phyloP scores from a whole-genome alignment of 805 yeast species.

The Candida boleticola region DNA sequence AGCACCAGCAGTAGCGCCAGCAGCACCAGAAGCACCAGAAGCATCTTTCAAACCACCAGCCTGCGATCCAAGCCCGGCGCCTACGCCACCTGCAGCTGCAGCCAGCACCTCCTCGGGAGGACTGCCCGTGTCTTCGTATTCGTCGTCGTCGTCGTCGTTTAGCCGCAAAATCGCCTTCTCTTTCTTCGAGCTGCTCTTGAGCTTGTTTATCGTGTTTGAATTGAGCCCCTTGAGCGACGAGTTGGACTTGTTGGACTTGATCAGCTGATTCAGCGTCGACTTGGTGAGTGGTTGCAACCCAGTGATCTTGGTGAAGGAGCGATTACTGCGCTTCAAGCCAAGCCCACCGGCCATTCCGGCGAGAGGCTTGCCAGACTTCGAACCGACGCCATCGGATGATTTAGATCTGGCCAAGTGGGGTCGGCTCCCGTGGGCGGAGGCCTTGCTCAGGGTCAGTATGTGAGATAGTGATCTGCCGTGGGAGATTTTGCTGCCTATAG shows the following conservation, averaged over 20 bases:
- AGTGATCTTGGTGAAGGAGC: slow-evolving; percentile 35
- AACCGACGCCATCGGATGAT: slow-evolving; percentile 37
- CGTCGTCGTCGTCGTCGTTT: slow-evolving; percentile 35
- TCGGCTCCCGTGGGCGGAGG: slow-evolving; percentile 9
- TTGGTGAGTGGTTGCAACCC: slow-evolving; percentile 37
- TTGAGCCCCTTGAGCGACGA: slow-evolving; percentile 30
- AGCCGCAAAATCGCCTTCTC: slow-evolving; percentile 39
- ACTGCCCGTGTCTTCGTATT: slow-evolving; percentile 30
- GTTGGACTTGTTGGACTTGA: slow-evolving; percentile 30
- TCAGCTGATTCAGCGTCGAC: slow-evolving; percentile 16
- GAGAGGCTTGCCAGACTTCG: slow-evolving; percentile 13
- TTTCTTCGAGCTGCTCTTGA: slow-evolving; percentile 35
- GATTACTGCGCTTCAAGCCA: slow-evolving; percentile 28
- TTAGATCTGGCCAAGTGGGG: slow-evolving; percentile 38
- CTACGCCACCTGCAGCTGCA: slow-evolving; percentile 4
- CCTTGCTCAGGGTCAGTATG: neutral
- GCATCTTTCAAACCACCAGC: neutral
- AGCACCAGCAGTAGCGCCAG: neutral
- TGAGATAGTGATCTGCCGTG: slow-evolving; percentile 4
- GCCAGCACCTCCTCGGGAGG: neutral
- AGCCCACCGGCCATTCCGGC: slow-evolving; percentile 10
- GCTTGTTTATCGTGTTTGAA: slow-evolving; percentile 20
- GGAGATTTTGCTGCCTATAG: neutral
- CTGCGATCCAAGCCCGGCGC: neutral
- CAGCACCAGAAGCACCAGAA: neutral